Conservation (phyloP, 2,329 filamentous ascomycete genomes). For the Colletotrichum scovillei region DNA sequence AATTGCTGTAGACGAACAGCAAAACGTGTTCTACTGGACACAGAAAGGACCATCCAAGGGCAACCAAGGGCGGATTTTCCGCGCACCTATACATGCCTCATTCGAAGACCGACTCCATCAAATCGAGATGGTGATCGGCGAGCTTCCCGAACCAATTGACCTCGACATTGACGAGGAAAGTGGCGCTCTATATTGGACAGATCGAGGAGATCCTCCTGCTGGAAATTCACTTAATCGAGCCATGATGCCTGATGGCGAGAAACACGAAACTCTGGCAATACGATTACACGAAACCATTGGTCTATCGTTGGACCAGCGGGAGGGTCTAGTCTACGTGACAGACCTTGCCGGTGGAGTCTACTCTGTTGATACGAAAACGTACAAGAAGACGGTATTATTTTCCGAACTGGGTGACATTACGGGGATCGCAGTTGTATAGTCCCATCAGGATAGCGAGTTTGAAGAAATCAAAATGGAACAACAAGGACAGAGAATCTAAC, state of each 20-base stretch:
- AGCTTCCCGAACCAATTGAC: slow-evolving; percentile 16
- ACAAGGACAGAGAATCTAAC: too few relatives aligned
- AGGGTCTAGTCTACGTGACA: not conserved
- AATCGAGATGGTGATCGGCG: not conserved
- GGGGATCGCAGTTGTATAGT: not conserved
- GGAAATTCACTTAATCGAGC: slow-evolving; percentile 19
- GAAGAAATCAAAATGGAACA: too few relatives aligned
- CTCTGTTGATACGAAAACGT: not conserved
- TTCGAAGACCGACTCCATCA: not conserved
- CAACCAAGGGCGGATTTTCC: slow-evolving; percentile 16
- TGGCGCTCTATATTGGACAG: slow-evolving; percentile 13
- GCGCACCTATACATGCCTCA: not conserved
- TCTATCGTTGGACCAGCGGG: not conserved
- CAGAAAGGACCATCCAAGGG: slow-evolving; percentile 21
- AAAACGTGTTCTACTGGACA: slow-evolving; percentile 14
- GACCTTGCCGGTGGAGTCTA: slow-evolving; percentile 17
- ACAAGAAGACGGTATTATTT: slow-evolving; percentile 3
- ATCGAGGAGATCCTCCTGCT: slow-evolving; percentile 18
- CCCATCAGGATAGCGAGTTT: too few relatives aligned
- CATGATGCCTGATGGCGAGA: not conserved
- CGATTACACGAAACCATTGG: slow-evolving; percentile 15
- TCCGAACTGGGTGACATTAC: slow-evolving; percentile 12
- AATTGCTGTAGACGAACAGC: slow-evolving; percentile 14
- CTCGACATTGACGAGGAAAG: slow-evolving; percentile 11
- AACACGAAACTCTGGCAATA: slow-evolving; percentile 5